A percentile compares a stretch with the other conserved stretches of the same genome.
Evolutionary conservation across 2,329 filamentous ascomycete species (phyloP).

Genomic region (Lasiodiplodia sp.): DNA sequence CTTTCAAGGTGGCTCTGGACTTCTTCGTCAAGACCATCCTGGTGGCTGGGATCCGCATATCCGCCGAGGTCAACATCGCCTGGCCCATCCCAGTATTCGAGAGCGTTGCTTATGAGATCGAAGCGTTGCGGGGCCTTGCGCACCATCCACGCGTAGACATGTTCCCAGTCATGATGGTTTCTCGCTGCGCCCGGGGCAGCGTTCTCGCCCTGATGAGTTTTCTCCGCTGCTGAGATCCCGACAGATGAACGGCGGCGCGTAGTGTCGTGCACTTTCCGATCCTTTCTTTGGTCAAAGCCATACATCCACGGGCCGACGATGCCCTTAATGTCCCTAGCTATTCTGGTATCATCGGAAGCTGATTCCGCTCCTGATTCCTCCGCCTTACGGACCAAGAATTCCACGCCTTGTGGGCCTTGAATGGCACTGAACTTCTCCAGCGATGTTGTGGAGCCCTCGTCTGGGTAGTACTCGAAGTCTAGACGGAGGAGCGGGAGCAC

Average conservation of each 20-base stretch:
- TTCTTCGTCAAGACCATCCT: conserved; percentile 62
- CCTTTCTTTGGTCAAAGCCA: conserved; percentile 66
- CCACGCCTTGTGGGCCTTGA: conserved; percentile 65
- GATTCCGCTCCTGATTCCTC: conserved; percentile 30
- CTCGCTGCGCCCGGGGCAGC: conserved; percentile 12
- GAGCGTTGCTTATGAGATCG: conserved; percentile 65
- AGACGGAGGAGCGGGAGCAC: conserved; percentile 73
- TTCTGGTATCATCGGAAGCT: conserved; percentile 31
- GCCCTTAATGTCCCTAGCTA: conserved; percentile 71
- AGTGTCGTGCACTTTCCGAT: conserved; percentile 50
- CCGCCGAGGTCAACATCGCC: conserved; percentile 73
- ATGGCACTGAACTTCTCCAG: conserved; percentile 70
- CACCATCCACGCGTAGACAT: conserved; percentile 72
- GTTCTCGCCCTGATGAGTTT: conserved; percentile 33
- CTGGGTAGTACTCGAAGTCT: conserved; percentile 73
- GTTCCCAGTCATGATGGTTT: conserved; percentile 68
- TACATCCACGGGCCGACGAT: conserved; percentile 78
- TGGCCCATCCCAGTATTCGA: conserved; percentile 78
- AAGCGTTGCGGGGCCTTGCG: conserved; percentile 67
- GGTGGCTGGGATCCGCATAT: conserved; percentile 58
- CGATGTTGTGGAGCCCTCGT: conserved; percentile 53
- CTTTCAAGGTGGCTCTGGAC: conserved; percentile 66
- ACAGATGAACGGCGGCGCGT: background rate
- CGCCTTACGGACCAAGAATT: conserved; percentile 61
- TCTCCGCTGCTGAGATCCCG: background rate